Conservation (phyloP, 331 rosid species). For the Rosa hybrid region DNA sequence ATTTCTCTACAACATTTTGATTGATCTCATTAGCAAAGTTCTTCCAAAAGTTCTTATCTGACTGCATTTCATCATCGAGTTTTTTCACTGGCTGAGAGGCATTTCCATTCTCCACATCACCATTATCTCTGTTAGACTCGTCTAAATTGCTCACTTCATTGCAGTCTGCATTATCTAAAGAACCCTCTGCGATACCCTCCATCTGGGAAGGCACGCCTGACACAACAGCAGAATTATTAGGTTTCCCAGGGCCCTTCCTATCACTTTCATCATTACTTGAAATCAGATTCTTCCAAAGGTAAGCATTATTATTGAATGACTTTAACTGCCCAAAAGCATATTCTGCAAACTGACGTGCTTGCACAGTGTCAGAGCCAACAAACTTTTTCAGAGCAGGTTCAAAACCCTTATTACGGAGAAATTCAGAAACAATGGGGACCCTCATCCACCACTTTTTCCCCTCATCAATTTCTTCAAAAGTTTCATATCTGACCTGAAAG, state of each 20-base stretch:
- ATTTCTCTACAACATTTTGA: conserved; percentile 70
- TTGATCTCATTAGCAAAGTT: conserved; percentile 65
- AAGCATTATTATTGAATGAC: conserved; percentile 67
- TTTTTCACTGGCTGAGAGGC: conserved; percentile 34
- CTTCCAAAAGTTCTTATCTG: conserved; percentile 77
- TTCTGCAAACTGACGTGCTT: conserved; percentile 82
- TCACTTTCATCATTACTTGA: conserved; percentile 34
- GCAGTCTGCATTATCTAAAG: conserved; percentile 25
- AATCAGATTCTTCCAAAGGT: conserved; percentile 46
- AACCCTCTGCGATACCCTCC: conserved; percentile 35
- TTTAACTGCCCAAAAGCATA: conserved; percentile 90
- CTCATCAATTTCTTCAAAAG: conserved; percentile 75
- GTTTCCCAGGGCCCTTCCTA: conserved; percentile 29
- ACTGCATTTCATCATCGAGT: conserved; percentile 40
- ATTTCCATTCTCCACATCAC: conserved; percentile 40
- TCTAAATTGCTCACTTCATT: conserved; percentile 33
- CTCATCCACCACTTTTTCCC: conserved; percentile 87
- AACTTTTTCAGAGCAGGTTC: conserved; percentile 66
- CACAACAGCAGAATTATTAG: conserved; percentile 28
- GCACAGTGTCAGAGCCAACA: conserved; percentile 80
- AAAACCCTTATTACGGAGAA: conserved; percentile 65
- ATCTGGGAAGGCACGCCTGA: conserved; percentile 35
- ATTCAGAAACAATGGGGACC: conserved; percentile 78
- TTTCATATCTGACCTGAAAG: conserved; percentile 78
- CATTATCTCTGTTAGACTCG: conserved; percentile 30